These are phyloP conservation scores for Elymus sibiricus DNA, from an alignment of 176 grass and related monocot genomes.

Conservation along the genomic window DNA sequence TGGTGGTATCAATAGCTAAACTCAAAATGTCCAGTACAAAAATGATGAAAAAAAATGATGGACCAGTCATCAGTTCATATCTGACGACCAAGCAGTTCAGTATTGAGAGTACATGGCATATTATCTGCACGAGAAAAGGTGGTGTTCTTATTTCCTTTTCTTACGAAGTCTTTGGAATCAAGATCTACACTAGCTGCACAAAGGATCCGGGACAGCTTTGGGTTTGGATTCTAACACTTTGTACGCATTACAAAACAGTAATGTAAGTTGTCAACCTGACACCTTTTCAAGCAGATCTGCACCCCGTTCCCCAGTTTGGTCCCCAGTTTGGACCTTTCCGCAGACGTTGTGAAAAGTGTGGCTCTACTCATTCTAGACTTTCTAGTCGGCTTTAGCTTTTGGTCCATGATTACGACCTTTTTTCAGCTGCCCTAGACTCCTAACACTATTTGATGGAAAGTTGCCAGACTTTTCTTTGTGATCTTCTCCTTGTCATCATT, in stretches of 20 bases:
- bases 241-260: conserved; percentile 5
- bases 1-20: not conserved
- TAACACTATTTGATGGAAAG: conserved; percentile 29
- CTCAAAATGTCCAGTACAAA: not conserved
- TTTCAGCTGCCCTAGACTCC: conserved; percentile 3
- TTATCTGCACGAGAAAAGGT: not conserved
- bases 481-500: conserved; percentile 21
- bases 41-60: not conserved
- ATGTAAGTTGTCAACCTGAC: conserved; percentile 41
- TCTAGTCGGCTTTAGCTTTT: conserved; percentile 35
- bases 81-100: conserved; percentile 19
- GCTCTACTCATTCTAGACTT: conserved; percentile 29
- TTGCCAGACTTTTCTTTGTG: conserved; percentile 36
- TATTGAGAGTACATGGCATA: not conserved
- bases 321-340: conserved; percentile 42
- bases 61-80: conserved; percentile 7
- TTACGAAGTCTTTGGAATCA: not conserved
- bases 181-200: not conserved
- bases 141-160: not conserved
- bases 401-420: not conserved
- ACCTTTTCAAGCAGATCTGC: conserved; percentile 47
- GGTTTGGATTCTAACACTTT: conserved; percentile 4
- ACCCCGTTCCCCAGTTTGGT: conserved; percentile 23
- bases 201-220: not conserved
- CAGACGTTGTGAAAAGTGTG: conserved; percentile 37